Evolutionary conservation across 2,329 filamentous ascomycete genomes (phyloP).

Genomic region (Byssochlamys sp.): DNA sequence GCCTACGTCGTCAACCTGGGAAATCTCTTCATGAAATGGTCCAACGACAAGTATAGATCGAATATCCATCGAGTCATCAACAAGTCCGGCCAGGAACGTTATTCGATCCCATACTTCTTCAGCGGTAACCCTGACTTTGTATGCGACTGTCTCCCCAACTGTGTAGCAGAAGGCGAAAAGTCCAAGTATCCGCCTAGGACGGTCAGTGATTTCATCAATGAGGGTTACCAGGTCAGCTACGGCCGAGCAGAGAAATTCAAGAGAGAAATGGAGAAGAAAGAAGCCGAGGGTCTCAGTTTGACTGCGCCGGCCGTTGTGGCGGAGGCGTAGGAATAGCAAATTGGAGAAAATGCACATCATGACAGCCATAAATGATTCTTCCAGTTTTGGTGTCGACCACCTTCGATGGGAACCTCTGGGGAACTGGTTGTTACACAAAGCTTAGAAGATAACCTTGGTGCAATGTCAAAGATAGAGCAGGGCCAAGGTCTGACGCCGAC

Average conservation of each 20-base stretch:
- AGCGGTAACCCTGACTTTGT: conserved; percentile 16
- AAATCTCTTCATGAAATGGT: conserved; percentile 25
- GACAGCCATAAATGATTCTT: not conserved
- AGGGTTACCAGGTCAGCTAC: conserved; percentile 36
- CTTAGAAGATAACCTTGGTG: not conserved
- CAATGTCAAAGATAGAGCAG: not conserved
- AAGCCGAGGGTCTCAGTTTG: not conserved
- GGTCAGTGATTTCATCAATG: conserved; percentile 32
- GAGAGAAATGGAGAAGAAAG: conserved; percentile 21
- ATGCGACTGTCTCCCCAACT: not conserved
- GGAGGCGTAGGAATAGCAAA: not conserved
- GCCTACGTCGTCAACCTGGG: conserved; percentile 37
- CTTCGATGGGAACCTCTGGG: no score
- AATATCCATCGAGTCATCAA: conserved; percentile 29
- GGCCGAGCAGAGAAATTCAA: conserved; percentile 35
- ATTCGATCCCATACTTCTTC: conserved; percentile 28
- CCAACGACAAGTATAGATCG: conserved; percentile 23
- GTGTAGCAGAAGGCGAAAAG: not conserved
- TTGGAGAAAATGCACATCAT: not conserved
- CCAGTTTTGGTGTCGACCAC: not conserved
- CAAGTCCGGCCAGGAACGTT: conserved; percentile 20
- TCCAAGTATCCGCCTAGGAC: not conserved
- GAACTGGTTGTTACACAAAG: not conserved
- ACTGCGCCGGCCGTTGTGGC: not conserved
- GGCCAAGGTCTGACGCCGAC: not conserved